These are phyloP conservation scores for Haematococcus lacustris DNA, from an alignment of 139 green algal species.

Conservation along the genomic window DNA sequence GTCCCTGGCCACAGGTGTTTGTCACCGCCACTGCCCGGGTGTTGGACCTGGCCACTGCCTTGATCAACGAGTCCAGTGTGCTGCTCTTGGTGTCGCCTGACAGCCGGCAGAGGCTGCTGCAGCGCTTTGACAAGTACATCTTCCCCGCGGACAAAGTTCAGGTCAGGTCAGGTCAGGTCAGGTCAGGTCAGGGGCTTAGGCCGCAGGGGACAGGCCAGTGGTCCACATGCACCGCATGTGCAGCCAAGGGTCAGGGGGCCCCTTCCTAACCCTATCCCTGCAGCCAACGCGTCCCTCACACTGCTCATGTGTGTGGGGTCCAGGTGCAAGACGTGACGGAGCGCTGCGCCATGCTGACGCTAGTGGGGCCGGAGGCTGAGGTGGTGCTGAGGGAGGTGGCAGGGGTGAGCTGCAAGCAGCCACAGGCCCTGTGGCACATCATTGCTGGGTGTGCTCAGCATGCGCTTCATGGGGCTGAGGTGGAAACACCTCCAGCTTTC, in stretches of 20 bases:
- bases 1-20: conserved; percentile 41
- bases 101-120: conserved; percentile 31
- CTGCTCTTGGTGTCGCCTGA: conserved; percentile 52
- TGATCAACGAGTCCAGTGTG: conserved; percentile 34
- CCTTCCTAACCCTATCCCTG: no score
- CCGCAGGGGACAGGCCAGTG: no score
- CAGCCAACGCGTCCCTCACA: no score
- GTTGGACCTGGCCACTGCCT: conserved; percentile 53
- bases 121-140: conserved; percentile 69
- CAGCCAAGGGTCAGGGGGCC: no score
- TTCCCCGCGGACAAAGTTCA: conserved; percentile 62
- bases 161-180: conserved; percentile 37
- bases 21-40: conserved; percentile 51
- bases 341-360: conserved; percentile 46
- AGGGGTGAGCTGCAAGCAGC: conserved; percentile 40
- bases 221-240: no score
- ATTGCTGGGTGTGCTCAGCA: no score
- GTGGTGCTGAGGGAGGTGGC: conserved; percentile 51
- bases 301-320: no score
- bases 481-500: no score
- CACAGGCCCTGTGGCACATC: no score
- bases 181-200: no score
- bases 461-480: no score
- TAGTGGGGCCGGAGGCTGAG: conserved; percentile 55
- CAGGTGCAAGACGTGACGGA: conserved; percentile 45